Evolutionary conservation across 345 rosid species (phyloP), one percentile per base, ranked within the genome.

Genomic region (Salix dunnii): DNA sequence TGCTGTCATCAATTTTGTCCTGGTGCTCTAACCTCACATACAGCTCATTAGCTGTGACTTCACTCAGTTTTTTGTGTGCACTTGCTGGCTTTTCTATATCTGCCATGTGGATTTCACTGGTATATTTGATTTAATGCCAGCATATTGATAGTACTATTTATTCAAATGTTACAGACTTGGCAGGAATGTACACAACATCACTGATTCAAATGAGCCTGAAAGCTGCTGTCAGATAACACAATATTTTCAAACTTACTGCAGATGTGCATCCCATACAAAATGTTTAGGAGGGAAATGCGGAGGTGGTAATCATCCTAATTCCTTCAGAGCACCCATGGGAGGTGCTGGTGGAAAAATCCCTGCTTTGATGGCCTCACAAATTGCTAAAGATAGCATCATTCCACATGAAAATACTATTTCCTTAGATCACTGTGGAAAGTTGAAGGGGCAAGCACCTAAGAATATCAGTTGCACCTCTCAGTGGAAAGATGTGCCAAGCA

Each of bases 401-500:
- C 67, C 64, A 31, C 79, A 72, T 42, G 85, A 74, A 78, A 75
- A 74, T 64, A 40, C 27, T 31, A n/a, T 66, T 65, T 67, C 72
- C 23, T 66, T 78, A 23, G 76, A 76, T 70, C 77, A 70, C 73
- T 75, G 70, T 53, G 77, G 74, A 66, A 71, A 68, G 36, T 5
- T 30, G 27, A 77, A 53, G 0, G 81, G 73, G 43, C 67, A 79
- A 51, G 14, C 71, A 38, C 70, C 78, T 74, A 76, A 36, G 70
- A 81, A 60, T 27, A 31, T 23, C 38, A 65, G 68, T 42, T 79
- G 75, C 68, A 3, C 73, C 55, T 74, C 86, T 76, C 83, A 82
- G 75, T 84, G 90, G 88, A 87, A 78, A 74, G 89, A 87, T 79
- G 88, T 82, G 46, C 88, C 86, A 27, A 74, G 79, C 66, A 82